Evolutionary conservation across 768 basidiomycete species (phyloP), one percentile per base, ranked within the genome.

Genomic region (Mycena vitilis): DNA sequence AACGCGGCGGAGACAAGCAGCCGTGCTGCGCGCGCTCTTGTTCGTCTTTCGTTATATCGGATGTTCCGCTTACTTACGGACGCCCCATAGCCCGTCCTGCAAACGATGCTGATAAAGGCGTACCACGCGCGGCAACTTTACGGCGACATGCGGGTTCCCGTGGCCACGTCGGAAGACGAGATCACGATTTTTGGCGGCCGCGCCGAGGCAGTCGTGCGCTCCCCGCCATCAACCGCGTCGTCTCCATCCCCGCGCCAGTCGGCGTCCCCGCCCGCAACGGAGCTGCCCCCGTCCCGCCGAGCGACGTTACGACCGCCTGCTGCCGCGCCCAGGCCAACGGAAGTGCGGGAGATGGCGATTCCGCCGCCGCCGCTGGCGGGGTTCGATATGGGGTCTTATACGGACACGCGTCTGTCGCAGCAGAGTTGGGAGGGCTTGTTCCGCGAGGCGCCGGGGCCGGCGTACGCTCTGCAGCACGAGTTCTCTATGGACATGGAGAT

Each of bases 21-120:
- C 64, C 83, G 86, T n/a, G 87, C 87, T 36, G 83, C 83, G 16
- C 79, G 78, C 64, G 86, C 85, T 20, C 71, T 86, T 78, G 87
- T 87, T 60, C 71, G 80, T 68, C 25, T 38, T 65, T 62, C 40
- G 42, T 18, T 36, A 3, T 15, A 38, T 30, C 5, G 30, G 5
- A 30, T 30, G 30, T 30, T 37, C 44, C 58, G 30, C 57, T 48
- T 20, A 45, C 61, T 34, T n/a, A 38, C 51, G 11, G 51, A 42
- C 40, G 34, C 13, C 51, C 38, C 38, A 34, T 63, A 88, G 87
- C 83, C 85, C 36, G 80, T 87, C 16, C 68, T 88, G 36, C 76
- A 85, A 63, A 75, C 75, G 18, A 82, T 88, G 81, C 79, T 81
- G 20, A 73, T 80, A 25, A 85, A 84, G 72, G 84, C 85, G 13